Evolutionary conservation across 192 early-diverging fungal species (phyloP), one percentile per base, ranked within the genome.

Genomic region (Phlyctochytrium planicorne): DNA sequence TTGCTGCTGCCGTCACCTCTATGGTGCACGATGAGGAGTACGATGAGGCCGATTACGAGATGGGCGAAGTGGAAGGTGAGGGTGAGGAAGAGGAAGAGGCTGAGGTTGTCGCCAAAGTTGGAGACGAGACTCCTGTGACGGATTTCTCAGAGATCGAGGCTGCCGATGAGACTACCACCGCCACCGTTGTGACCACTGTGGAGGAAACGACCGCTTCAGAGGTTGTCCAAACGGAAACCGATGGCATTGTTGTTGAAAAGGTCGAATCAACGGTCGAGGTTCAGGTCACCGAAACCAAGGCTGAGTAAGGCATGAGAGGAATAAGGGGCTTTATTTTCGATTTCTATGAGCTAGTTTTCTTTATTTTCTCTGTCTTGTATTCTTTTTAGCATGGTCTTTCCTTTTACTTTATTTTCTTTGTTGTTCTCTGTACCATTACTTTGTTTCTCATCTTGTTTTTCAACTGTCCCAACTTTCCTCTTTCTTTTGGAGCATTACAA

Each of bases 21-120:
- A 14, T 57, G 55, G 20, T 57, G 55, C 10, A 20, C 4, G 55
- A 57, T 14, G 55, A 57, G 55, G 55, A 57, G 55, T 10, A 50
- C 12, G 40, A 50, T n/a, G 40, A 50, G 40, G 40, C 40, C 12
- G n/a, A n/a, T n/a, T n/a, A n/a, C n/a, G 40, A 47, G 40, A 47
- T 47, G 40, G 40, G 20, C 10, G 55, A 57, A 27, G 55, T 25
- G 25, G 55, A 10, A 6, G 55, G 12, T 12, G 55, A 57, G 55
- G 20, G 6, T 12, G 55, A 14, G 55, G 55, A 57, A 27, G 27
- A 25, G 16, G 55, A 14, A 27, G 55, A 57, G 55, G 40, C 40
- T 47, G 40, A 47, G 40, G 40, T 14, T 6, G 55, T 57, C 55
- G 55, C 16, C 14, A 6, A 20, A 20, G 55, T 27, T 14, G 55